Conservation (phyloP, 1,284 basidiomycete species). For the Anthracocystis panici-leucophaei region DNA sequence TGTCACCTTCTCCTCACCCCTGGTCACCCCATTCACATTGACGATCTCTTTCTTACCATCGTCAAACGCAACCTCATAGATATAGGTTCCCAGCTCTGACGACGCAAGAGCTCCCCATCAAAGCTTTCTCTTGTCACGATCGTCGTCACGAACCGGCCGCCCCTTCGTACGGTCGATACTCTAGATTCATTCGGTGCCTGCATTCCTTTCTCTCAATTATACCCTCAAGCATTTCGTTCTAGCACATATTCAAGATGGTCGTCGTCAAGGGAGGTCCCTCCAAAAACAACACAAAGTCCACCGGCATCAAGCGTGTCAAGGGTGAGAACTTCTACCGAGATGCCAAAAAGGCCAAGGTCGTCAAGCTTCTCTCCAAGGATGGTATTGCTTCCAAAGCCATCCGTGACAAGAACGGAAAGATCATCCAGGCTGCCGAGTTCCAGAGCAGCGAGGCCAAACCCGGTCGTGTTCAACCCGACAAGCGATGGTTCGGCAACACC, state of each 20-base stretch:
- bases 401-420: slow-evolving; percentile 65
- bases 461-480: slow-evolving; percentile 68
- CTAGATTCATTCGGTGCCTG: slow-evolving; percentile 5
- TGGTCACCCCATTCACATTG: slow-evolving; percentile 28
- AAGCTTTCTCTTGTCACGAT: background rate
- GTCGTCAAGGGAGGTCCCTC: slow-evolving; percentile 57
- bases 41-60: slow-evolving; percentile 2
- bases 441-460: slow-evolving; percentile 68
- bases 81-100: background rate
- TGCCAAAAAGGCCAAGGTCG: slow-evolving; percentile 67
- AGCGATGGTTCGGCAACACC: slow-evolving; percentile 79
- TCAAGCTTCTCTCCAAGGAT: slow-evolving; percentile 67
- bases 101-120: background rate
- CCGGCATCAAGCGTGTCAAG: slow-evolving; percentile 55
- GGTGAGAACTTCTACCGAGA: slow-evolving; percentile 70
- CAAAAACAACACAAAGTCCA: slow-evolving; percentile 55
- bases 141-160: background rate
- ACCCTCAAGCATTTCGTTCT: slow-evolving; percentile 22
- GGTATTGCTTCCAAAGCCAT: slow-evolving; percentile 66
- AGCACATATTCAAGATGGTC: slow-evolving; percentile 42
- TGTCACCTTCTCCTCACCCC: slow-evolving; percentile 29
- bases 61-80: background rate
- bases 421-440: slow-evolving; percentile 66
- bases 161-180: background rate
- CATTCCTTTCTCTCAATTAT: slow-evolving; percentile 9